Percentiles rank a stretch among this genome's conserved stretches.
Conservation (phyloP, 495 filamentous ascomycete genomes). For the Durotheca rogersii region DNA sequence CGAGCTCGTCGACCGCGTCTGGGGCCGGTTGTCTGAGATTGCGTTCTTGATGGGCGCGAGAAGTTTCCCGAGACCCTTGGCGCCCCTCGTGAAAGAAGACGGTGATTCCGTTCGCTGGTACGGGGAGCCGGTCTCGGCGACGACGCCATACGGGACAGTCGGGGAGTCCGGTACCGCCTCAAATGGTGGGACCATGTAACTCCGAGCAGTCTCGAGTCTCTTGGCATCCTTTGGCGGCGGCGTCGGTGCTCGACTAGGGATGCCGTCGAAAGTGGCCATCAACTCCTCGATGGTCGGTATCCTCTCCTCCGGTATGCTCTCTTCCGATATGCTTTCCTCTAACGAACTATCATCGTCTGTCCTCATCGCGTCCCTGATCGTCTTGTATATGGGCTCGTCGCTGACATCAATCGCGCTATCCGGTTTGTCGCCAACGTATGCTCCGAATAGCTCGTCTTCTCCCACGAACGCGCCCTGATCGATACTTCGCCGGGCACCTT, state of each 20-base stretch:
- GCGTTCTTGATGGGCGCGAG: slow-evolving; percentile 29
- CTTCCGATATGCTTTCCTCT: too few relatives aligned
- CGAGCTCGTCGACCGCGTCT: slow-evolving; percentile 27
- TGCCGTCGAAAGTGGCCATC: slow-evolving; percentile 36
- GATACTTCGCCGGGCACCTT: slow-evolving; percentile 4
- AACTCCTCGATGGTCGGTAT: slow-evolving; percentile 39
- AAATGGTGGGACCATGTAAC: slow-evolving; percentile 22
- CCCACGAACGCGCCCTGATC: slow-evolving; percentile 30
- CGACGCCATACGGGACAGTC: slow-evolving; percentile 15
- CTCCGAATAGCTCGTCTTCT: slow-evolving; percentile 27
- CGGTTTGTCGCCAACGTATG: slow-evolving; percentile 39
- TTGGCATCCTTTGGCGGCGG: slow-evolving; percentile 41
- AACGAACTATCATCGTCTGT: too few relatives aligned
- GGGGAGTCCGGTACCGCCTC: slow-evolving; percentile 16
- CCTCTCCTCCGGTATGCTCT: slow-evolving; percentile 21
- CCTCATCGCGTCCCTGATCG: slow-evolving; percentile 1
- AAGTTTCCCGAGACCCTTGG: slow-evolving; percentile 25
- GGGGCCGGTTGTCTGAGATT: slow-evolving; percentile 22
- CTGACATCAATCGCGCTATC: slow-evolving; percentile 48
- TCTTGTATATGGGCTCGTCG: slow-evolving; percentile 27
- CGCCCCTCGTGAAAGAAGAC: slow-evolving; percentile 16
- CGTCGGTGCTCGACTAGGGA: slow-evolving; percentile 40
- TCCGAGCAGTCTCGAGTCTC: slow-evolving; percentile 29
- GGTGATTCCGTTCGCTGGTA: slow-evolving; percentile 9
- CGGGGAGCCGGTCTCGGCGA: slow-evolving; percentile 24